phyloP scores from a whole-genome alignment of 139 green algal genomes.

The Trebouxia sp. region DNA sequence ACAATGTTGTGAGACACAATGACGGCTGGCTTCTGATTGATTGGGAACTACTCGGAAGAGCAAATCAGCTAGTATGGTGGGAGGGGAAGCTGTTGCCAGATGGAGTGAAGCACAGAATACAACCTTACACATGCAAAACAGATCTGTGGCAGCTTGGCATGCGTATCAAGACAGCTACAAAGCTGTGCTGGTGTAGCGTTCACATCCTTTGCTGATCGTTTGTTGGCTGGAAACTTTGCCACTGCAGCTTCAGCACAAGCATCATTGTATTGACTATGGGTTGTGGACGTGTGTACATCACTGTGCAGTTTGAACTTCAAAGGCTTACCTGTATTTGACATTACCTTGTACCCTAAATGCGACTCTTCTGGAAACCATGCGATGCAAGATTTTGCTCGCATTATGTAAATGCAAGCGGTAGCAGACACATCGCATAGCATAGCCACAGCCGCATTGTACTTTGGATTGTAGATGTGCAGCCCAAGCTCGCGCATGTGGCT shows the following conservation, averaged over 20 bases:
- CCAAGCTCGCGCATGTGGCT: no score
- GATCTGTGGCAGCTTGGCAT: conserved; percentile 10
- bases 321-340: neutral
- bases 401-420: neutral
- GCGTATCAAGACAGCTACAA: neutral
- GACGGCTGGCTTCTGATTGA: conserved; percentile 20
- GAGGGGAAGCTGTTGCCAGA: neutral
- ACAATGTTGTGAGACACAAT: neutral
- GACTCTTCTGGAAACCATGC: neutral
- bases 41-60: conserved; percentile 5
- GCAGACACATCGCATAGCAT: neutral
- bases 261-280: conserved; percentile 1
- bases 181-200: neutral
- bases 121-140: neutral
- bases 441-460: no score
- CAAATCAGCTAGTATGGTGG: neutral
- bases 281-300: conserved; percentile 10
- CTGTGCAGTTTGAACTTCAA: neutral
- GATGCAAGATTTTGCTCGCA: neutral
- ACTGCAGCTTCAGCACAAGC: conserved; percentile 3
- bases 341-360: neutral
- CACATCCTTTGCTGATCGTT: conserved; percentile 6
- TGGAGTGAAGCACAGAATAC: neutral
- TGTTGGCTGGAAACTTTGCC: conserved; percentile 10
- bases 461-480: no score